These are phyloP conservation scores for Pyropia haitanensis DNA, from an alignment of 23 red algal genomes.

Conservation along the genomic window DNA sequence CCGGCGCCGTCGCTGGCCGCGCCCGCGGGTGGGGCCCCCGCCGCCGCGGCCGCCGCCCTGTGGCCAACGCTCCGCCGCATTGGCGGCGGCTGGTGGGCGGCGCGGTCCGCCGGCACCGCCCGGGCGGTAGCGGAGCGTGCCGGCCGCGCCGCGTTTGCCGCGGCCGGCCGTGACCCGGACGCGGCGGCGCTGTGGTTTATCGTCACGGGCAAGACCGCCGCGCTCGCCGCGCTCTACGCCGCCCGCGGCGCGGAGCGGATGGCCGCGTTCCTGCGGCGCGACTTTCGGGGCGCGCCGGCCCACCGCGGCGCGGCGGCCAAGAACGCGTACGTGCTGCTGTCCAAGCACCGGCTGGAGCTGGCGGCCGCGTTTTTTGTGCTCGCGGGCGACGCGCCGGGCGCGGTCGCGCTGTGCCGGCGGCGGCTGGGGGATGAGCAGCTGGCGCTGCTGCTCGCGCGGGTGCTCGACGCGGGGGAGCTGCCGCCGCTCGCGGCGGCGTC, in stretches of 20 bases:
- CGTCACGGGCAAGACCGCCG: constrained; percentile 12
- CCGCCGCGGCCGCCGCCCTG: background rate
- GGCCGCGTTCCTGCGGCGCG: constrained; percentile 36
- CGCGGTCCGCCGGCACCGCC: constrained; percentile 6
- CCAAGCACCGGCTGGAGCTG: constrained; percentile 58
- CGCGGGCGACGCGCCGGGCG: constrained; percentile 31
- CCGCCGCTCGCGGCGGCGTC: no score
- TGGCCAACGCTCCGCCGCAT: constrained; percentile 29
- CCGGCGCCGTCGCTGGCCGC: background rate
- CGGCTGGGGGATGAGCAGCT: constrained; percentile 60
- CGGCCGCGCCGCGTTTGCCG: constrained; percentile 30
- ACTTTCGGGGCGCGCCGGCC: constrained; percentile 16
- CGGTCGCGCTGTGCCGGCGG: constrained; percentile 18
- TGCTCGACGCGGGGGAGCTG: constrained; percentile 10
- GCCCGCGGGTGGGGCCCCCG: background rate
- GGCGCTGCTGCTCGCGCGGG: constrained; percentile 42
- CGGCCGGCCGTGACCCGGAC: constrained; percentile 20
- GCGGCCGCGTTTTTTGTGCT: constrained; percentile 70
- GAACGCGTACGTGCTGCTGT: constrained; percentile 72
- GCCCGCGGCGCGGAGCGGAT: constrained; percentile 31
- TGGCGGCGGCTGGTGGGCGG: constrained; percentile 60
- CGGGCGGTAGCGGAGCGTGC: constrained; percentile 38
- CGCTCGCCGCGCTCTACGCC: constrained; percentile 45
- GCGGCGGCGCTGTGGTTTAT: constrained; percentile 62
- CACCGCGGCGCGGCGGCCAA: constrained; percentile 58